A percentile compares a stretch with the other conserved stretches of the same genome.
These are phyloP conservation scores for Agapanthus africanus DNA, from an alignment of 106 monocot species.

Conservation along the genomic window DNA sequence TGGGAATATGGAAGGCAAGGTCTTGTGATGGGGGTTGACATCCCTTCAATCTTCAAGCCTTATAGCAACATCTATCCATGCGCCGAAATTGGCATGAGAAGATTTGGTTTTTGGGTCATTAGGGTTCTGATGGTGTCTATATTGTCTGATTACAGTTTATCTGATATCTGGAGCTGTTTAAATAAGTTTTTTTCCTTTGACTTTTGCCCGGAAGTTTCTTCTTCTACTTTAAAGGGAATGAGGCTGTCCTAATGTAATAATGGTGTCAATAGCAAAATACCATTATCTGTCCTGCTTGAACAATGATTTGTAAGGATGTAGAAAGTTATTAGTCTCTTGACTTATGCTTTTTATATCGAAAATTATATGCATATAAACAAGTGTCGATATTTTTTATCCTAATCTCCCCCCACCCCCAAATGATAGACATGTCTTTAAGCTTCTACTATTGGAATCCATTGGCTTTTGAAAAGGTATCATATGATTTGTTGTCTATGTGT, in stretches of 20 bases:
- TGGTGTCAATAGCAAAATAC: background rate
- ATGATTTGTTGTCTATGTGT: background rate
- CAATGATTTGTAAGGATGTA: background rate
- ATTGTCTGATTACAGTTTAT: background rate
- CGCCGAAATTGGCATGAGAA: background rate
- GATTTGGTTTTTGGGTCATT: background rate
- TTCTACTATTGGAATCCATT: background rate
- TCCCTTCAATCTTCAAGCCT: background rate
- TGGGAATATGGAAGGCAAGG: background rate
- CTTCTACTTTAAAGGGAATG: background rate
- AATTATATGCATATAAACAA: background rate
- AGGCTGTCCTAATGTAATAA: background rate
- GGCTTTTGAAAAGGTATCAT: background rate
- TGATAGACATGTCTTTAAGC: conserved; percentile 1
- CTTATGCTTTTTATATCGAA: background rate
- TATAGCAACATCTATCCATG: background rate
- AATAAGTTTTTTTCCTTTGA: background rate
- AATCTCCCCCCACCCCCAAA: background rate
- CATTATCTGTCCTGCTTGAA: background rate
- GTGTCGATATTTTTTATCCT: background rate
- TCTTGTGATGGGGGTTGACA: background rate
- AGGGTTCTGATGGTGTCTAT: background rate
- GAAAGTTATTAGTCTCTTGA: background rate
- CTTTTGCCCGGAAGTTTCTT: background rate
- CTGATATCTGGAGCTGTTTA: background rate